phyloP scores from a whole-genome alignment of 208 protist genomes.

The Wallacemonas sp. region DNA sequence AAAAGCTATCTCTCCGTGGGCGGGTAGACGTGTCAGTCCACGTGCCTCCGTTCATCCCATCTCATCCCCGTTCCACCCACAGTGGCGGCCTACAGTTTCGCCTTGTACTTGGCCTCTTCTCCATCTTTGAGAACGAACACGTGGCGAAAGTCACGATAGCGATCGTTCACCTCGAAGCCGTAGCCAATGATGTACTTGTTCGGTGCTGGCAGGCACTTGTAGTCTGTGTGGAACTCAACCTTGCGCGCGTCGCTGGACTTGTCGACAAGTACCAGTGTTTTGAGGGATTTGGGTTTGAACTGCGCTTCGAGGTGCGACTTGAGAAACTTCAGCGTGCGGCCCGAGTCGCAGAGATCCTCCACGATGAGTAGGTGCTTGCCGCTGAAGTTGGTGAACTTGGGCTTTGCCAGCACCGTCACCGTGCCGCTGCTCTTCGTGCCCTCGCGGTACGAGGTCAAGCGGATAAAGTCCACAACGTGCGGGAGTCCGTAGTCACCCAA shows the following conservation, averaged over 20 bases:
- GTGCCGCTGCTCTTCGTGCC: slow-evolving; percentile 61
- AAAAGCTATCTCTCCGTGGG: slow-evolving; percentile 13
- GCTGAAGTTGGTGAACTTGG: slow-evolving; percentile 53
- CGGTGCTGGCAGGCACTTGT: slow-evolving; percentile 55
- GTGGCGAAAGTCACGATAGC: slow-evolving; percentile 77
- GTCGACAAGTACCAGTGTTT: slow-evolving; percentile 75
- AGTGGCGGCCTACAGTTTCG: slow-evolving; percentile 34
- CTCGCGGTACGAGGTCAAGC: slow-evolving; percentile 70
- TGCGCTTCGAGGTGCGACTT: slow-evolving; percentile 29
- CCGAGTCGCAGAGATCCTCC: slow-evolving; percentile 89
- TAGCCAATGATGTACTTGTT: slow-evolving; percentile 91
- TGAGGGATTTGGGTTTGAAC: slow-evolving; percentile 60
- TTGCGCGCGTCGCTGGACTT: slow-evolving; percentile 65
- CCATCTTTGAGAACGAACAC: slow-evolving; percentile 73
- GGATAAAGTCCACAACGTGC: slow-evolving; percentile 86
- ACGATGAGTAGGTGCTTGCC: slow-evolving; percentile 89
- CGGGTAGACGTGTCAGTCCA: not conserved
- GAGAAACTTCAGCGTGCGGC: slow-evolving; percentile 72
- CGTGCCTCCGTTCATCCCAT: not conserved
- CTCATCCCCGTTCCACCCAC: not conserved
- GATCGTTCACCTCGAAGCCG: slow-evolving; percentile 91
- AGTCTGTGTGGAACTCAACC: slow-evolving; percentile 51
- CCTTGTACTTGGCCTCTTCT: slow-evolving; percentile 53
- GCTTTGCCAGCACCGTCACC: slow-evolving; percentile 50
- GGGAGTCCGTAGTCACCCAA: slow-evolving; percentile 65